A percentile compares a stretch with the other conserved stretches of the same genome.
Conservation (phyloP, 2,329 filamentous ascomycete species). For the Ceratocystis cacaofunesta region DNA sequence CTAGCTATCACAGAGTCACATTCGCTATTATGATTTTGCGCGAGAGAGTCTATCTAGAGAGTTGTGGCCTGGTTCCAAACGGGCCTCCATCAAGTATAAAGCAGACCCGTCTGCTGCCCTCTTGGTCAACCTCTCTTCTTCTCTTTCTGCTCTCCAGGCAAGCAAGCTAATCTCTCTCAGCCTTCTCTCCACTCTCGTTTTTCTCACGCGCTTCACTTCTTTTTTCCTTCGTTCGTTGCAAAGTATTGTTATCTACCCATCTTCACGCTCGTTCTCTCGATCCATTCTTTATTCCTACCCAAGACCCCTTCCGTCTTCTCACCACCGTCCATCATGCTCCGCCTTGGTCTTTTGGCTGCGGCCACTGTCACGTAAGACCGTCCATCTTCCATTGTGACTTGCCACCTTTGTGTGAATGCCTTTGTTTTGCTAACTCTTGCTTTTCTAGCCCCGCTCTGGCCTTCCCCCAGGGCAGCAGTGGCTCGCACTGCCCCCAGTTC, state of each 20-base stretch:
- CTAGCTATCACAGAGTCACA: neutral
- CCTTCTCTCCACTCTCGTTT: constrained; percentile 5
- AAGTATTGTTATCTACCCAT: constrained; percentile 5
- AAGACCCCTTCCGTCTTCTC: neutral
- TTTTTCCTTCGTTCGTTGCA: neutral
- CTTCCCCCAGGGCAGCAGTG: constrained; percentile 8
- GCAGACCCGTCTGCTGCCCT: neutral
- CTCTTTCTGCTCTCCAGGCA: constrained; percentile 3
- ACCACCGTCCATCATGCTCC: constrained; percentile 12
- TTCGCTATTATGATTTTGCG: neutral
- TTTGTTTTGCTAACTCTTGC: neutral
- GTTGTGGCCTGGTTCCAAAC: neutral
- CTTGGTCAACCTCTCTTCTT: neutral
- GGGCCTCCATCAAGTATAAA: neutral
- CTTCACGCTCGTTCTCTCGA: constrained; percentile 1
- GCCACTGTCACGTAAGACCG: constrained; percentile 13
- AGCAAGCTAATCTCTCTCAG: constrained; percentile 12
- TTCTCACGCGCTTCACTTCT: neutral
- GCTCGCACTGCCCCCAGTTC: constrained; percentile 11
- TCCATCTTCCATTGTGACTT: neutral
- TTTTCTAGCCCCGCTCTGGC: constrained; percentile 5
- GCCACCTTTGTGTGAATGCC: neutral
- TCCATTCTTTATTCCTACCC: constrained; percentile 1
- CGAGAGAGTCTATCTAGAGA: neutral
- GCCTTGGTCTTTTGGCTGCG: constrained; percentile 10